A percentile compares a stretch with the other conserved stretches of the same genome.
These are phyloP conservation scores for Kwoniella sp. DNA, from an alignment of 768 basidiomycete species.

Conservation along the genomic window DNA sequence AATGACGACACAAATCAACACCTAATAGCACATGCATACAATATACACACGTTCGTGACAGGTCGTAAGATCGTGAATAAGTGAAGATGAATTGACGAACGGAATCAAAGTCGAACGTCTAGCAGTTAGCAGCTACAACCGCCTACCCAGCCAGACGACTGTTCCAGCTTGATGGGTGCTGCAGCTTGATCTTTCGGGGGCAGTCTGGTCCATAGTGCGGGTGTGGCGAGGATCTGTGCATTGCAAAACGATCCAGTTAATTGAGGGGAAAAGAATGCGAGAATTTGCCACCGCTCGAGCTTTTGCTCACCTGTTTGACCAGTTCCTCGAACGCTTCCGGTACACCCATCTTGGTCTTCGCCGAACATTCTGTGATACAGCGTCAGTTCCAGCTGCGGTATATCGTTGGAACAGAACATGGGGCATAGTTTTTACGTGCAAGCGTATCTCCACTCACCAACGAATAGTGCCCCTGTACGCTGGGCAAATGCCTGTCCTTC, in stretches of 20 bases:
- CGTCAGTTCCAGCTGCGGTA: too few relatives aligned
- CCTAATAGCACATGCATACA: constrained; percentile 21
- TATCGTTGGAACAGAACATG: neutral
- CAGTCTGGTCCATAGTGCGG: constrained; percentile 67
- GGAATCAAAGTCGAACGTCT: neutral
- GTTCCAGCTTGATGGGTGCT: constrained; percentile 15
- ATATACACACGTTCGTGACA: constrained; percentile 3
- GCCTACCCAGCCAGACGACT: constrained; percentile 13
- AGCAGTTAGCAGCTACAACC: constrained; percentile 18
- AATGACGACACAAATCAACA: constrained; percentile 1
- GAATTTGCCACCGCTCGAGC: too few relatives aligned
- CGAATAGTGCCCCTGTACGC: constrained; percentile 79
- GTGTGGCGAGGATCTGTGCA: constrained; percentile 67
- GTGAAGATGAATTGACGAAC: neutral
- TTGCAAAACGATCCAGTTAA: neutral
- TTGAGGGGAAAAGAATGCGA: neutral
- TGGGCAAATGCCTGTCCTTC: constrained; percentile 81
- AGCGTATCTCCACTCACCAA: constrained; percentile 55
- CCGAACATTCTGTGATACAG: constrained; percentile 70
- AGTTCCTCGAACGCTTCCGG: constrained; percentile 74
- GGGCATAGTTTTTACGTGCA: too few relatives aligned
- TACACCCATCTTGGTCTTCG: constrained; percentile 86
- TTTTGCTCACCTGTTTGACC: constrained; percentile 68
- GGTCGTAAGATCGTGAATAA: constrained; percentile 5
- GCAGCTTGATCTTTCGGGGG: neutral